Evolutionary conservation across 352 stramenopile genomes (phyloP), one percentile per base, ranked within the genome.

Genomic region (Pythium myriotylum): DNA sequence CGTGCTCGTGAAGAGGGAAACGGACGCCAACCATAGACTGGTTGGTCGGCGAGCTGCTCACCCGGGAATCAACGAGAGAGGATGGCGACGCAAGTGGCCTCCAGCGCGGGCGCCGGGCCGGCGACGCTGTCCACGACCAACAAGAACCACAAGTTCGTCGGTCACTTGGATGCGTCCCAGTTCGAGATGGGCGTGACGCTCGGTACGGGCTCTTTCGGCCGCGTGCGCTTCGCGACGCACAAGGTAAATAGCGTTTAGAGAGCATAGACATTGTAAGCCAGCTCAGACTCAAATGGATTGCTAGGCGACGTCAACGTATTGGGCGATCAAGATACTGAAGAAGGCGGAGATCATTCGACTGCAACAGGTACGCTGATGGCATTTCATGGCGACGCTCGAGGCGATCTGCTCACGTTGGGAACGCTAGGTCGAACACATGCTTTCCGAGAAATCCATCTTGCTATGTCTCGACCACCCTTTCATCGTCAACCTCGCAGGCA

Each of bases 301-400:
- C 19, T 67, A 97, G 91, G 76, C 61, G 1, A 97, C 88, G 17
- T 84, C 83, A 51, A 89, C 95, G 52, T 95, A 95, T 62, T 98
- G 92, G 87, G 96, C 96, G 39, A 98, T 99, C 57, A 99, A 99
- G 79, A 98, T 99, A 59, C 70, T 99, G 29, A 98, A 98, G 76
- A 99, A 99, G 63, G 80, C 84, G 12, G 95, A 98, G 68, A 95
- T 99, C 66, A 95, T 99, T 50, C 89, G 93, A 24, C 76, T 98
- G 60, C 90, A 98, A 58, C 96, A 99, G 73, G 88, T 94, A 49
- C 22, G 29, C 5, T 10, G 9, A 17, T 27, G 19, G 14, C 24
- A n/a, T 39, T 48, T 2, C 19, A 51, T 32, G 10, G 29, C 29
- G 29, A 10, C 29, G 10, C 5, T 35, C 5, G 17, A n/a, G 45